Evolutionary conservation across 768 basidiomycete species (phyloP), one percentile per base, ranked within the genome.

Genomic region (Russula emetica): DNA sequence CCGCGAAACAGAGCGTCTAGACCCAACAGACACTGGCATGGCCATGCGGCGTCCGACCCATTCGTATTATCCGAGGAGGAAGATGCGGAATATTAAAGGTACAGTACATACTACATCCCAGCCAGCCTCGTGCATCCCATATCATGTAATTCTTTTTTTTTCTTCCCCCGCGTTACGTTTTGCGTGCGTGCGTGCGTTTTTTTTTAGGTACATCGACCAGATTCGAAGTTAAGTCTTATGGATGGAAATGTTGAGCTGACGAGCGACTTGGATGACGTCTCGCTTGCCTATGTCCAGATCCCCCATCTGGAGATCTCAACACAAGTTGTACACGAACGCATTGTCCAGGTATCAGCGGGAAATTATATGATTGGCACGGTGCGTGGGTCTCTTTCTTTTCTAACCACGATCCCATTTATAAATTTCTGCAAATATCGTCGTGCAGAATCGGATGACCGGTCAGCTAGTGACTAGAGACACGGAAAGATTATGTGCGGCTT

Each of bases 61-160:
- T 56, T 44, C 34, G 60, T 71, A 51, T 62, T n/a, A n/a, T n/a
- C 70, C 11, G 61, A 62, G 38, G 67, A 69, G 58, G 63, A 66
- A 54, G 64, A 69, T 52, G 60, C 57, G 47, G 69, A 65, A 60
- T 64, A 69, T 32, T 53, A 66, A 50, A 63, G 69, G 60, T 66
- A 40, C 36, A 36, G 36, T 36, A 11, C 11, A 34, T 11, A n/a
- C n/a, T n/a, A 2, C 34, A 34, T n/a, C n/a, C n/a, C n/a, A n/a
- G n/a, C n/a, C n/a, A n/a, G n/a, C n/a, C n/a, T n/a, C n/a, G n/a
- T n/a, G 50, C 11, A 24, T 34, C 11, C 34, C 11, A 47, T n/a
- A 6, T 7, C 28, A 26, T 49, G 6, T 49, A 11, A n/a, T n/a
- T n/a, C 18, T 24, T 18, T 1, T 47, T 47, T 3, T 2, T 20